These are phyloP conservation scores for Stemphylium beticola DNA, from an alignment of 2,329 filamentous ascomycete species.

Conservation along the genomic window DNA sequence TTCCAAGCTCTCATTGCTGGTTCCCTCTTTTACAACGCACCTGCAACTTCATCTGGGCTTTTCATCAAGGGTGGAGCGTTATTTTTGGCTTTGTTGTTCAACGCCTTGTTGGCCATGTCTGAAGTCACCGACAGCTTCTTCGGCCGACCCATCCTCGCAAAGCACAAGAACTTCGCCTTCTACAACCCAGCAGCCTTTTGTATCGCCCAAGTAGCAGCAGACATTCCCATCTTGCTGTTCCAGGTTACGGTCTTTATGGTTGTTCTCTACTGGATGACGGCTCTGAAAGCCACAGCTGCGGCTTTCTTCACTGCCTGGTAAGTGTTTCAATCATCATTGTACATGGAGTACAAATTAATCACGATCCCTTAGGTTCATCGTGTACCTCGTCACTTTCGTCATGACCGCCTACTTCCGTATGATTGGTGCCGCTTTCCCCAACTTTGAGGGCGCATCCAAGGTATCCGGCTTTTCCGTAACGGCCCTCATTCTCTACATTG, in stretches of 20 bases:
- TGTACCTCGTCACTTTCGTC: conserved; percentile 52
- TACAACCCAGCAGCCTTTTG: conserved; percentile 81
- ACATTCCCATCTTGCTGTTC: conserved; percentile 62
- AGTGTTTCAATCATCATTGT: no score
- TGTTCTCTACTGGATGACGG: conserved; percentile 82
- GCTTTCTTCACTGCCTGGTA: conserved; percentile 72
- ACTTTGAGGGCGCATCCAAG: conserved; percentile 64
- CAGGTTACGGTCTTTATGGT: conserved; percentile 66
- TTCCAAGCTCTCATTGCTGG: conserved; percentile 67
- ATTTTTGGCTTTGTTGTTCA: conserved; percentile 69
- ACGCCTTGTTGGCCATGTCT: conserved; percentile 67
- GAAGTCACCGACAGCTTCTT: conserved; percentile 66
- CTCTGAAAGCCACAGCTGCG: conserved; percentile 72
- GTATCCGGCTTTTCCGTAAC: conserved; percentile 60
- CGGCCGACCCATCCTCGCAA: conserved; percentile 81
- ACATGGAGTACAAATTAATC: no score
- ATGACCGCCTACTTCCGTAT: conserved; percentile 86
- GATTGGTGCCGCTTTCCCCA: conserved; percentile 71
- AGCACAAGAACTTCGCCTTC: conserved; percentile 83
- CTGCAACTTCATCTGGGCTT: conserved; percentile 63
- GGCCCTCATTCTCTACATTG: conserved; percentile 68
- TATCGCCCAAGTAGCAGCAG: conserved; percentile 72
- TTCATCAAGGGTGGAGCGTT: conserved; percentile 69
- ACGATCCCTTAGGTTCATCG: conserved; percentile 3
- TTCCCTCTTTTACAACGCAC: conserved; percentile 71